phyloP scores from a whole-genome alignment of 371 early-diverging fungal genomes.

The Syncephalastrum racemosum region DNA sequence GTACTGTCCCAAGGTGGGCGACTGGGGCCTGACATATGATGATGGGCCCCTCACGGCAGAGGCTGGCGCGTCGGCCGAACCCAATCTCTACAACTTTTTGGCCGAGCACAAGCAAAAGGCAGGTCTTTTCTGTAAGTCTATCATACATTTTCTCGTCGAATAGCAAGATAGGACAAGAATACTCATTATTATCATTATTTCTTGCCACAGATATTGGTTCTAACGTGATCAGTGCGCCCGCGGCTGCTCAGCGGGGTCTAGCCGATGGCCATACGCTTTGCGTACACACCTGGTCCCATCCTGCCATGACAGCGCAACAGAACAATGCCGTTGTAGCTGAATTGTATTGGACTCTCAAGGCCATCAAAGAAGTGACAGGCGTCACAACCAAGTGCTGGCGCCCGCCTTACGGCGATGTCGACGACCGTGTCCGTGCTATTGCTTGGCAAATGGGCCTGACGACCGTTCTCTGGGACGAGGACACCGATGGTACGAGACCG shows the following conservation, averaged over 20 bases:
- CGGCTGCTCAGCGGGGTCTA: slow-evolving; percentile 20
- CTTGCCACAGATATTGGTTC: slow-evolving; percentile 21
- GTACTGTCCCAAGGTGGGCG: slow-evolving; percentile 21
- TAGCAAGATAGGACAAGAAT: neutral
- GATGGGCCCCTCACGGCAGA: slow-evolving; percentile 19
- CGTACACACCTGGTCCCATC: slow-evolving; percentile 48
- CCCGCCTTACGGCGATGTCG: slow-evolving; percentile 39
- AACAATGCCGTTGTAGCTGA: slow-evolving; percentile 48
- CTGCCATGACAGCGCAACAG: slow-evolving; percentile 33
- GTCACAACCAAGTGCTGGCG: slow-evolving; percentile 44
- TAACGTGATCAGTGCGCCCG: slow-evolving; percentile 20
- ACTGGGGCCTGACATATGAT: slow-evolving; percentile 20
- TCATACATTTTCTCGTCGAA: neutral
- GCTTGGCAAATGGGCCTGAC: slow-evolving; percentile 29
- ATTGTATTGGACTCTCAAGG: slow-evolving; percentile 33
- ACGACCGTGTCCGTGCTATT: slow-evolving; percentile 34
- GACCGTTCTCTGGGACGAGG: slow-evolving; percentile 23
- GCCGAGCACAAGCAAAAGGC: slow-evolving; percentile 19
- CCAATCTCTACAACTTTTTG: slow-evolving; percentile 28
- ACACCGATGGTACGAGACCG: slow-evolving; percentile 27
- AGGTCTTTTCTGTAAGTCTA: slow-evolving; percentile 4
- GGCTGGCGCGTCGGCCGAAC: slow-evolving; percentile 24
- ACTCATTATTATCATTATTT: neutral
- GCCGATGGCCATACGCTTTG: slow-evolving; percentile 25
- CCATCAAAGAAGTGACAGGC: slow-evolving; percentile 41